A percentile compares a stretch with the other conserved stretches of the same genome.
These are phyloP conservation scores for Aaosphaeria arxii DNA, from an alignment of 2,329 filamentous ascomycete species.

Conservation along the genomic window DNA sequence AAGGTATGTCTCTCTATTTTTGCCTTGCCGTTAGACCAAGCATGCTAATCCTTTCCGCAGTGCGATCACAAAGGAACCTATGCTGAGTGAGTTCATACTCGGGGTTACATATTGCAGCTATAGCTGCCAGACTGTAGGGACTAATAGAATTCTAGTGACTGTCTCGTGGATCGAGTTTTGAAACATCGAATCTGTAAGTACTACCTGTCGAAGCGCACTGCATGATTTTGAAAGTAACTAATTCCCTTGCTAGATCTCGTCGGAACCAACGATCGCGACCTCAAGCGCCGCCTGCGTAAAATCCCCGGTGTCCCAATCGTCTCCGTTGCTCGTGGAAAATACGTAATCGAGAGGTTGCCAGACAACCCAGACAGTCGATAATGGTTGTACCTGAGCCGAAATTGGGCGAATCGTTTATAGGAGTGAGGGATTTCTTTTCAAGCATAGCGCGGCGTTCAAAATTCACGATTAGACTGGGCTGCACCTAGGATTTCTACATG, in stretches of 20 bases:
- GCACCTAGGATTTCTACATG: too few species aligned
- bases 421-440: constrained; percentile 1
- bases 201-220: too few species aligned
- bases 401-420: neutral
- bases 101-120: neutral
- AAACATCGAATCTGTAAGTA: constrained; percentile 38
- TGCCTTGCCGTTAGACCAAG: too few species aligned
- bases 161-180: constrained; percentile 39
- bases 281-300: constrained; percentile 78
- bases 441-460: constrained; percentile 18
- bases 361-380: constrained; percentile 66
- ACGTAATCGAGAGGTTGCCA: constrained; percentile 88
- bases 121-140: neutral
- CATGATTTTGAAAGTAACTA: too few species aligned
- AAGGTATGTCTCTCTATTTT: constrained; percentile 16
- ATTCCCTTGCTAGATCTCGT: constrained; percentile 31
- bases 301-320: constrained; percentile 74
- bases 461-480: too few species aligned
- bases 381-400: neutral
- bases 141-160: constrained; percentile 4
- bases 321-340: constrained; percentile 84
- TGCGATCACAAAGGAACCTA: constrained; percentile 91
- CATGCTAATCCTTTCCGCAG: constrained; percentile 24
- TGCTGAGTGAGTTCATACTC: constrained; percentile 55
- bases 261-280: constrained; percentile 53